Base-by-base conservation (phyloP, 148 eudicot species). In the Rhododendron vialii region DNA sequence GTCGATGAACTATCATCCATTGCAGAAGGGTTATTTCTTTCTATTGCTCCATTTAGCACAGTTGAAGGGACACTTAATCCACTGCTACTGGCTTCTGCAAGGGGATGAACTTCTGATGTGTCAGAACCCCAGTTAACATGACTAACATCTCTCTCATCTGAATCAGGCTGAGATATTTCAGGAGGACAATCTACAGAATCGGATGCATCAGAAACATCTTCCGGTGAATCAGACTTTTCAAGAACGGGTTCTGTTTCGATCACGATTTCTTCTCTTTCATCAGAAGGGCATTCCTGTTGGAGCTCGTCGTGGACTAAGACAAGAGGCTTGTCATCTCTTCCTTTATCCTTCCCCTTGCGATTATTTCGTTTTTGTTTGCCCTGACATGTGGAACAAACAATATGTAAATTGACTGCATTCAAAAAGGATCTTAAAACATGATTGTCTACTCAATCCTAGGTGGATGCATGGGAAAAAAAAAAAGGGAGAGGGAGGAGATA, bases 1-100 rank as follows among this genome's bases (percentile, higher is more conserved):
- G 95, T 94, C 50, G 97, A 95, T 28, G 97, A 95, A 86, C 95
- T 94, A 88, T 94, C 97, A 85, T 94, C 97, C 90, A 93, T 88
- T 65, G 83, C 75, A 87, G 91, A 90, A 26, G 91, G 85, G 84
- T 87, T 90, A 84, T 89, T 90, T 87, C 87, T 87, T 75, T 92
- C 92, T 22, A 17, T 50, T 17, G 26, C 83, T 78, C 94, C 99
- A 92, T 92, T 94, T 83, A 91, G 95, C 9, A 87, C 86, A 85
- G 88, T 83, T 69, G 93, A 92, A 79, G 86, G 69, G 63, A 88
- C 89, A 86, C 87, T 89, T 78, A 86, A 83, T 79, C 89, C 92
- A 86, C 92, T 84, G 82, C 92, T 88, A 84, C 92, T 83, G 80
- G 90, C 93, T 86, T 93, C 96, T 80, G 86, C 88, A 83, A 90